These are phyloP conservation scores for Pseudonectria foliicola DNA, from an alignment of 2,329 filamentous ascomycete species.

Conservation along the genomic window DNA sequence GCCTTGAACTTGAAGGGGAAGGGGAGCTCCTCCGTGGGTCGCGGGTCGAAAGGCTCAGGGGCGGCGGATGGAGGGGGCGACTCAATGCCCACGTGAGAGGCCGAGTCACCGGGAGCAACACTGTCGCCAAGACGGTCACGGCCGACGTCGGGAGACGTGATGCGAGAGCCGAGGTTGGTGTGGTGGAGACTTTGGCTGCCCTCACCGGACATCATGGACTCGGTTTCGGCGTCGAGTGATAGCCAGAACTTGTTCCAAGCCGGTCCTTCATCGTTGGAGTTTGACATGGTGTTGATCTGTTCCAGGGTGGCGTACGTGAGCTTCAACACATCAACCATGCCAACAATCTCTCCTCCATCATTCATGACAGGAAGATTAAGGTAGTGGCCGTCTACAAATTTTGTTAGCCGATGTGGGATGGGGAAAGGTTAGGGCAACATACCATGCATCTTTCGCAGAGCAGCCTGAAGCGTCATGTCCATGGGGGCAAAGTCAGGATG, in stretches of 20 bases:
- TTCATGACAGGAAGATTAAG: conserved; percentile 99
- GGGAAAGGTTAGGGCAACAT: conserved; percentile 29
- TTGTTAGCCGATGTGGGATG: conserved; percentile 7
- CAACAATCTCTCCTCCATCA: conserved; percentile 90
- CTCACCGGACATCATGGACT: conserved; percentile 92
- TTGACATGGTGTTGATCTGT: conserved; percentile 93
- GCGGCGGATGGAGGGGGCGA: conserved; percentile 64
- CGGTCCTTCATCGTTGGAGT: conserved; percentile 81
- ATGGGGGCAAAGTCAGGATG: conserved; percentile 97
- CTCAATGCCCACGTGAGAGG: conserved; percentile 81
- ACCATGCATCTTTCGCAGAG: conserved; percentile 98
- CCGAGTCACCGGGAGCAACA: conserved; percentile 87
- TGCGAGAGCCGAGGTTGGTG: conserved; percentile 58
- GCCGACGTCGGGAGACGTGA: conserved; percentile 72
- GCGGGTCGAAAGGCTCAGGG: conserved; percentile 39
- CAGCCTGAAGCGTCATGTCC: conserved; percentile 98
- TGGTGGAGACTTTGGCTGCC: conserved; percentile 64
- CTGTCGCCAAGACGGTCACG: conserved; percentile 71
- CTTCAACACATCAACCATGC: conserved; percentile 98
- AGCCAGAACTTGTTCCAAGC: conserved; percentile 99
- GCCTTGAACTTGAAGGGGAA: conserved; percentile 99
- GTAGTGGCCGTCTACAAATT: conserved; percentile 79
- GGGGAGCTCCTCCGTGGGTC: conserved; percentile 61
- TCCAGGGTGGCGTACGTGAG: conserved; percentile 96
- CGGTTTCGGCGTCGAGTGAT: conserved; percentile 87